Evolutionary conservation across 257 asterid species (phyloP), one percentile per base, ranked within the genome.

Genomic region (Salvia rosmarinus): DNA sequence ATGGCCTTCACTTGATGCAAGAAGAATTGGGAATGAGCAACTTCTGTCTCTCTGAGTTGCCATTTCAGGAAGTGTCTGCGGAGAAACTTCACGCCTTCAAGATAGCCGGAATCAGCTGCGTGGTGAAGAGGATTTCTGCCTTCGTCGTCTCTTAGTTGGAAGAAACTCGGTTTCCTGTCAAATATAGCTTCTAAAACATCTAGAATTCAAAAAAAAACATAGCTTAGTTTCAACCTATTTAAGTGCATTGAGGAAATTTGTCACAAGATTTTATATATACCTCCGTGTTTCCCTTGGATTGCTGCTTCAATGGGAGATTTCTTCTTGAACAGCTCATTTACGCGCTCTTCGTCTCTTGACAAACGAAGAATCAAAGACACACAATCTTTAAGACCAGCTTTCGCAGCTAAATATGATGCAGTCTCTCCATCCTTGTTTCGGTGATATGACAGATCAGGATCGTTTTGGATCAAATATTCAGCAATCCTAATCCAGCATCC

Each of bases 361-460:
- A 9, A 7, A 35, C 34, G 19, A 32, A 72, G 64, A 64, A 80
- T 58, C 35, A 12, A 55, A 9, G 56, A 63, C 35, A 72, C 71
- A 16, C 67, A 63, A 6, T 13, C 17, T 0, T 37, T 55, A 51
- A 54, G 79, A 54, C 84, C 88, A 17, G 58, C 76, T 40, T 74
- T 71, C 37, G 81, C 80, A 0, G 84, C 83, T 70, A 84, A 64
- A 62, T 74, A 81, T 25, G 77, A 14, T 0, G 71, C 64, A 19
- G 74, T 79, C 43, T 71, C 55, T 8, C 76, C 78, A 16, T 59
- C 50, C 5, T 42, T 13, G 47, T 81, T 84, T 14, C 8, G 49
- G 19, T 59, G 59, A 55, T 61, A 72, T 0, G 37, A 17, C 11
- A 68, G 20, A 39, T 68, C 59, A 2, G 63, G 74, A 66, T 77